Percentiles rank a stretch among this genome's conserved stretches.
Conservation (phyloP, 2,329 filamentous ascomycete genomes). For the Neodidymelliopsis sp. region DNA sequence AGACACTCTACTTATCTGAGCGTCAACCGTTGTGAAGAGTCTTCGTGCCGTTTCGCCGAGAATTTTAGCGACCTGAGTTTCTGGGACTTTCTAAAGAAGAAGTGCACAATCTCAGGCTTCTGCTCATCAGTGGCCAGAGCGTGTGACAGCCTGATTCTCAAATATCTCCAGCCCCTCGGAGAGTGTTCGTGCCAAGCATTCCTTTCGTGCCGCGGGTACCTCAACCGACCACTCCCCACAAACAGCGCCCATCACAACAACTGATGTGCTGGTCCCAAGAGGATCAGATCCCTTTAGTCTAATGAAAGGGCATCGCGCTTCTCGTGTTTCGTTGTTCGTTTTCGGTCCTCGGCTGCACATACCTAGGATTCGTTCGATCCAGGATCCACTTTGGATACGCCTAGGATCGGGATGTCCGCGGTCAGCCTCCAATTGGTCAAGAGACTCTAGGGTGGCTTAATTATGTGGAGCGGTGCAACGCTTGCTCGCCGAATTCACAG, state of each 20-base stretch:
- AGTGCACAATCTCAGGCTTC: not conserved
- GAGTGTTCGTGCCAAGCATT: not conserved
- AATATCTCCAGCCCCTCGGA: not conserved
- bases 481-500: not conserved
- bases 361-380: not conserved
- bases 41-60: too few species aligned
- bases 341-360: not conserved
- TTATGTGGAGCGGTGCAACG: not conserved
- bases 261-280: not conserved
- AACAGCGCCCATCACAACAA: not conserved
- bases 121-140: not conserved
- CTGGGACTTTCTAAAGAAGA: not conserved
- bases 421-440: conserved; percentile 2
- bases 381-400: conserved; percentile 13
- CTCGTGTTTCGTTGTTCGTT: not conserved
- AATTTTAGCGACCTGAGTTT: too few species aligned
- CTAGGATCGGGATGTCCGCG: conserved; percentile 16
- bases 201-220: not conserved
- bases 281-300: not conserved
- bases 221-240: not conserved
- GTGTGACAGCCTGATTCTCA: not conserved
- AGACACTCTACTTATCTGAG: not conserved
- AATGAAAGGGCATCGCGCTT: not conserved
- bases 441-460: not conserved
- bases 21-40: not conserved